Percentiles rank a stretch among this genome's conserved stretches.
Evolutionary conservation across 2,329 filamentous ascomycete genomes (phyloP).

Genomic region (Colletotrichum sp.): DNA sequence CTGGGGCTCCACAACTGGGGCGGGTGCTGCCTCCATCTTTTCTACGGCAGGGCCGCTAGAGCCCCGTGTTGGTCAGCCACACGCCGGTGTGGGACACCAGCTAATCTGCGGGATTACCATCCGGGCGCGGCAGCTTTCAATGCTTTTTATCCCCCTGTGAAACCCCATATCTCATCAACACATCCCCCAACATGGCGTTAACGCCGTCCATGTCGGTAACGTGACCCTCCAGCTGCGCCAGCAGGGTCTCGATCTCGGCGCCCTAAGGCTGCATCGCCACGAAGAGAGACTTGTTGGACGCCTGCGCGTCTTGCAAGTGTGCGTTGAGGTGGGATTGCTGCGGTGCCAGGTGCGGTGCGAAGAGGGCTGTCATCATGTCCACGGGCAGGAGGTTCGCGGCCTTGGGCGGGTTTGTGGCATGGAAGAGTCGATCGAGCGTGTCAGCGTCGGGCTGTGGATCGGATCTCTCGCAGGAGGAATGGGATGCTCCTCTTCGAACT

Average conservation of each 20-base stretch:
- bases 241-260: constrained; percentile 56
- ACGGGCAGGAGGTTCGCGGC: constrained; percentile 43
- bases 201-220: constrained; percentile 61
- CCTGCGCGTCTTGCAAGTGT: constrained; percentile 59
- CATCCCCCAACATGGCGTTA: constrained; percentile 50
- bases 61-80: too few relatives aligned
- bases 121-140: background rate
- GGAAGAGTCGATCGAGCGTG: constrained; percentile 59
- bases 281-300: constrained; percentile 59
- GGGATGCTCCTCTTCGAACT: constrained; percentile 71
- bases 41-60: too few relatives aligned
- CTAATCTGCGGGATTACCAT: too few relatives aligned
- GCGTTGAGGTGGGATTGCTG: constrained; percentile 64
- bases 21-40: too few relatives aligned
- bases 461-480: constrained; percentile 67
- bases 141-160: background rate
- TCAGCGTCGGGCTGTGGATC: constrained; percentile 61
- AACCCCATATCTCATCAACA: background rate
- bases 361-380: constrained; percentile 59
- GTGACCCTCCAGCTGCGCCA: constrained; percentile 53
- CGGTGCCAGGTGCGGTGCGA: constrained; percentile 55
- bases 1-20: too few relatives aligned
- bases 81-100: too few relatives aligned
- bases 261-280: constrained; percentile 58
- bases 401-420: constrained; percentile 37